Percentiles rank a stretch among this genome's conserved stretches.
Evolutionary conservation across 495 filamentous ascomycete species (phyloP).

Genomic region (Aspergillus homomorphus): DNA sequence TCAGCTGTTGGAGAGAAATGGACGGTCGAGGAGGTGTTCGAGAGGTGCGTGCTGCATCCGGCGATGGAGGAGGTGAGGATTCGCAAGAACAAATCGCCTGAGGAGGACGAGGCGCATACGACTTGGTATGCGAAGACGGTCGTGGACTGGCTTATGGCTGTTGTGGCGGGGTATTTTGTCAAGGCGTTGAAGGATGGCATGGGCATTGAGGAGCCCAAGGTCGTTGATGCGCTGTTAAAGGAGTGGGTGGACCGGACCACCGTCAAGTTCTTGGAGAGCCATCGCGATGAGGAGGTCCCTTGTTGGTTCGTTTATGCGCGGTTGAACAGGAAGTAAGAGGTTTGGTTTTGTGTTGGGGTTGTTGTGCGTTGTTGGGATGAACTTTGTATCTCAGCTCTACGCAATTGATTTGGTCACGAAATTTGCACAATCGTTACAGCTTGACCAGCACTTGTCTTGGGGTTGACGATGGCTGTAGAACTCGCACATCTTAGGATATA

Average conservation of each 20-base stretch:
- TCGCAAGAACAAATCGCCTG: background rate
- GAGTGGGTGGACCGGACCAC: background rate
- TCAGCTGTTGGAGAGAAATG: background rate
- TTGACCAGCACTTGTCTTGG: no score
- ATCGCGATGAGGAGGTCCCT: background rate
- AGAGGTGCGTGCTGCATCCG: background rate
- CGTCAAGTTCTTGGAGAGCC: background rate
- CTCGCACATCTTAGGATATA: no score
- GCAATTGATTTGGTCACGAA: no score
- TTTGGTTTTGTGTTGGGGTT: background rate
- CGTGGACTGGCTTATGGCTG: background rate
- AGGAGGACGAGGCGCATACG: background rate
- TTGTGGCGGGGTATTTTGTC: slow-evolving; percentile 1
- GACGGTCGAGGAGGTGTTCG: background rate
- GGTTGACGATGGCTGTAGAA: no score
- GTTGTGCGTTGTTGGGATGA: no score
- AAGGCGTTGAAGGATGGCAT: background rate
- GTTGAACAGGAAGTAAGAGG: background rate
- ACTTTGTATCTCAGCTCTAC: no score
- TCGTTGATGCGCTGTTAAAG: background rate
- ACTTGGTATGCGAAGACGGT: background rate
- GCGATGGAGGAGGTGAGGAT: background rate
- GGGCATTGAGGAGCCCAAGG: background rate
- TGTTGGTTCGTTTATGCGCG: background rate
- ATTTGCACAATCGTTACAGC: no score